phyloP scores from a whole-genome alignment of 2,329 filamentous ascomycete genomes.

The Elsinoe ampelina region DNA sequence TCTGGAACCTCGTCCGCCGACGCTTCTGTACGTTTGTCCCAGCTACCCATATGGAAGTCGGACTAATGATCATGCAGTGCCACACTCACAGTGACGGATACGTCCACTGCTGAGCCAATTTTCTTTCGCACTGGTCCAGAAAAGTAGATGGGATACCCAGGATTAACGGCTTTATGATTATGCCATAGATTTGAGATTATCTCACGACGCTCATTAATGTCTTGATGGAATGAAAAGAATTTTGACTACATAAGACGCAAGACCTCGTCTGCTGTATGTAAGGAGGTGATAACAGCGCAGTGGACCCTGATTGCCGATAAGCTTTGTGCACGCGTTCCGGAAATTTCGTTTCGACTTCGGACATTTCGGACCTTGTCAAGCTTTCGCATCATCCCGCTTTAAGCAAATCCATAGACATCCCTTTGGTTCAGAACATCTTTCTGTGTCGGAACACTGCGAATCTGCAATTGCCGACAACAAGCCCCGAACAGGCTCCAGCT shows the following conservation, averaged over 20 bases:
- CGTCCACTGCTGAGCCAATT: constrained; percentile 19
- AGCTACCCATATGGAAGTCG: no score
- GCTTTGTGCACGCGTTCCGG: not conserved
- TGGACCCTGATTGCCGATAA: not conserved
- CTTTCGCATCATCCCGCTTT: no score
- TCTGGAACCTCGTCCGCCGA: constrained; percentile 41
- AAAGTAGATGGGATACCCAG: constrained; percentile 9
- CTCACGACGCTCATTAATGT: constrained; percentile 5
- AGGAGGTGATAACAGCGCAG: not conserved
- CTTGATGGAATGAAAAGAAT: not conserved
- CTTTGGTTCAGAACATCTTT: no score
- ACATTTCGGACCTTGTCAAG: no score
- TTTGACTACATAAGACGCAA: not conserved
- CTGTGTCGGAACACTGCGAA: no score
- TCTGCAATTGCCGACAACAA: no score
- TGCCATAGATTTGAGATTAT: constrained; percentile 3
- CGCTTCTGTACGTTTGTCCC: constrained; percentile 46
- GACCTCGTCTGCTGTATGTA: not conserved
- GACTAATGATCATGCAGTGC: constrained; percentile 11
- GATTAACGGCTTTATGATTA: constrained; percentile 8
- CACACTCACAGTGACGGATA: constrained; percentile 23
- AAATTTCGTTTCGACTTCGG: no score
- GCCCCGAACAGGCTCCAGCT: no score
- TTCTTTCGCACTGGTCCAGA: not conserved
- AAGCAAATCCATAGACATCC: no score